These are phyloP conservation scores for Mesotaenium endlicherianum DNA, from an alignment of 139 green algal genomes.

Conservation along the genomic window DNA sequence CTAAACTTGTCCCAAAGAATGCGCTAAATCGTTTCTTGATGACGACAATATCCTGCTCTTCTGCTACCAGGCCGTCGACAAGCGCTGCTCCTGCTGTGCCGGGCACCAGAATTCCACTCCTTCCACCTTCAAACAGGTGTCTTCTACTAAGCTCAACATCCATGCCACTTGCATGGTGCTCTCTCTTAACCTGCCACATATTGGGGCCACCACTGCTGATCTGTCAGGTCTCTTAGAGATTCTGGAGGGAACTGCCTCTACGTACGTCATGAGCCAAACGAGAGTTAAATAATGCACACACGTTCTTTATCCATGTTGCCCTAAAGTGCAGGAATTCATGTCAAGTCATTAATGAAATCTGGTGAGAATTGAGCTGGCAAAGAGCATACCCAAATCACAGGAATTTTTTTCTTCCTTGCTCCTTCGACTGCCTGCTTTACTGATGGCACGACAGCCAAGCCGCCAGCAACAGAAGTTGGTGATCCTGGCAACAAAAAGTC, in stretches of 20 bases:
- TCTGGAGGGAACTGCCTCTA: no score
- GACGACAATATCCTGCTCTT: conserved; percentile 54
- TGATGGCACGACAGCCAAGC: conserved; percentile 9
- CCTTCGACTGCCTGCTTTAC: conserved; percentile 19
- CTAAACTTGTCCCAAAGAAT: conserved; percentile 67
- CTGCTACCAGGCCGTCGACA: conserved; percentile 14
- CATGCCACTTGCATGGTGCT: conserved; percentile 33
- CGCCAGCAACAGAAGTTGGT: conserved; percentile 8
- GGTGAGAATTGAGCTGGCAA: no score
- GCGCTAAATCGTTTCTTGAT: conserved; percentile 70
- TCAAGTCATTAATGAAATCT: no score
- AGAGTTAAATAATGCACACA: no score
- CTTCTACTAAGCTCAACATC: conserved; percentile 21
- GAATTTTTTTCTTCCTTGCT: conserved; percentile 7
- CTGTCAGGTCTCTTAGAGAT: no score
- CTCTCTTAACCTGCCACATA: conserved; percentile 14
- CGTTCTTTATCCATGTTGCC: no score
- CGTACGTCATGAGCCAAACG: no score
- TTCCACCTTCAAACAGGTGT: conserved; percentile 18
- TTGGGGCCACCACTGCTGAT: no score
- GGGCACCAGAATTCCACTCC: conserved; percentile 9
- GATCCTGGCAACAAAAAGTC: conserved; percentile 23
- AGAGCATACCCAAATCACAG: conserved; percentile 19
- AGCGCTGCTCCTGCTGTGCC: conserved; percentile 31
- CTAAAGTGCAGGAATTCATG: no score